Evolutionary conservation across 805 yeast genomes (phyloP), one percentile per base, ranked within the genome.

Genomic region (Metschnikowia baotianmanensis): DNA sequence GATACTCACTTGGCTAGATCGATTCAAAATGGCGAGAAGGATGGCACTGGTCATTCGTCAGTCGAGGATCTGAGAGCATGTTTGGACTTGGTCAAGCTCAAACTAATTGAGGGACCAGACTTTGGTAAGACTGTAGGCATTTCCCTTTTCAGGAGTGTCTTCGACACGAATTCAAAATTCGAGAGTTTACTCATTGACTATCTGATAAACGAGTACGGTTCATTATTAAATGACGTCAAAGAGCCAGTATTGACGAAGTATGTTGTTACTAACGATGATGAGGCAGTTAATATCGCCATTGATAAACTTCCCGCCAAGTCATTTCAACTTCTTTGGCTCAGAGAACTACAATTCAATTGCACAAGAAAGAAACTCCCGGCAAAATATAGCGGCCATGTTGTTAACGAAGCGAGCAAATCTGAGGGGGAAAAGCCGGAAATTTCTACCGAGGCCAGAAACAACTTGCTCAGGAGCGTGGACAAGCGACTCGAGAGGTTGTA

Each of bases 41-140:
- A 59, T 3, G 96, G 95, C 1, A 50, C 50, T 1, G 75, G 75
- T 13, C 98, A 91, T 61, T 85, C 90, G 38, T 84, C 98, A 0
- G 72, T 83, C 4, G 96, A 87, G 57, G 99, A 91, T 57, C 84
- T 96, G 10, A 59, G 59, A 21, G 81, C 96, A 1, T 86, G 96
- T 57, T 67, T 90, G 54, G 88, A 86, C 37, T 71, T 91, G 36
- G 77, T 86, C 1, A 80, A 85, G 51, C 51, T 80, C 49, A 89
- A 90, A 56, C 61, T 89, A 11, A 61, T 69, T 4, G 79, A 82
- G 41, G 97, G 96, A 1, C 57, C 63, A 5, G 62, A 71, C 2
- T 84, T 75, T 60, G 98, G 98, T 0, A 37, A 41, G 6, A 58
- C 58, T 36, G 40, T 57, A 22, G 53, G 55, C 2, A 33, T 22